A percentile compares a stretch with the other conserved stretches of the same genome.
Evolutionary conservation across 805 yeast species (phyloP).

Genomic region (Sungouiella blattae): DNA sequence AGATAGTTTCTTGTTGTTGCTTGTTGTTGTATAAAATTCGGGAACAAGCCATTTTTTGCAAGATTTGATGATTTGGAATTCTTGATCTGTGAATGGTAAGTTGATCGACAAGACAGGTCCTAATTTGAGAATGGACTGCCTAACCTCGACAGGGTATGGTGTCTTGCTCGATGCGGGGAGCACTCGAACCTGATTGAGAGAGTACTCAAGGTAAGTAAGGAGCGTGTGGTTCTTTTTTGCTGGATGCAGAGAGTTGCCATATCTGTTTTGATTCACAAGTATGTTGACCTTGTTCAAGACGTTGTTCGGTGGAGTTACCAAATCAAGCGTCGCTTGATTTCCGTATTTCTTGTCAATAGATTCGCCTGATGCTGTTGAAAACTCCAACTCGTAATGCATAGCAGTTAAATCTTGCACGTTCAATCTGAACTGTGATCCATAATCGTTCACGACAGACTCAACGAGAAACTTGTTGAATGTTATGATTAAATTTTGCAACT

Average conservation of each 20-base stretch:
- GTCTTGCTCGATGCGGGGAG: constrained; percentile 42
- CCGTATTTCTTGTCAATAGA: constrained; percentile 31
- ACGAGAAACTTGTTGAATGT: constrained; percentile 59
- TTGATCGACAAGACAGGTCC: constrained; percentile 68
- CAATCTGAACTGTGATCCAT: constrained; percentile 26
- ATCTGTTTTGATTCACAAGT: constrained; percentile 13
- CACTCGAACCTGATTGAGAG: constrained; percentile 50
- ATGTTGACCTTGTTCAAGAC: constrained; percentile 22
- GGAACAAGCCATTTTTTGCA: constrained; percentile 59
- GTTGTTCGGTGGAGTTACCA: constrained; percentile 35
- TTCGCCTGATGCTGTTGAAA: constrained; percentile 39
- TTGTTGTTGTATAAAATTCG: constrained; percentile 46
- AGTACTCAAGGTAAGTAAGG: constrained; percentile 57
- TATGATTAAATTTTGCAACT: constrained; percentile 44
- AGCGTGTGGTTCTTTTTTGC: constrained; percentile 32
- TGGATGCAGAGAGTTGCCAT: too few relatives aligned
- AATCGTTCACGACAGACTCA: constrained; percentile 50
- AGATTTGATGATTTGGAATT: constrained; percentile 48
- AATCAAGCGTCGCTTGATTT: constrained; percentile 40
- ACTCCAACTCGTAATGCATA: constrained; percentile 39
- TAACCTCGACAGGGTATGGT: constrained; percentile 46
- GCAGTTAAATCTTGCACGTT: constrained; percentile 36
- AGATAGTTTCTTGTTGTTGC: constrained; percentile 32
- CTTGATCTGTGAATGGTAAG: constrained; percentile 51
- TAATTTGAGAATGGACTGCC: constrained; percentile 46